Percentiles rank a stretch among this genome's conserved stretches.
Evolutionary conservation across 768 basidiomycete genomes (phyloP).

Genomic region (Podaxis pistillaris): DNA sequence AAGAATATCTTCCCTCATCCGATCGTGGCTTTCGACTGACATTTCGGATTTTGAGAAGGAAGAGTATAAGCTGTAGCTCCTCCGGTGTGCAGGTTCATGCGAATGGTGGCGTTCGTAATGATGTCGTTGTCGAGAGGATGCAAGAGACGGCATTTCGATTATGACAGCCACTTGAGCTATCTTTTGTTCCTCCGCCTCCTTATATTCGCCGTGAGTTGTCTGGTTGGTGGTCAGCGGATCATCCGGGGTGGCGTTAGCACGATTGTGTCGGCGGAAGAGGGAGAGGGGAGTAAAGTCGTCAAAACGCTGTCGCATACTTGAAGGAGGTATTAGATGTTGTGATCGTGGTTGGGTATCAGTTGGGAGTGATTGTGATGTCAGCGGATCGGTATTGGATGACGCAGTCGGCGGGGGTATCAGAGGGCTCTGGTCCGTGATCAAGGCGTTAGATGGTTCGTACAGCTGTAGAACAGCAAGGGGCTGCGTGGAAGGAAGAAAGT

Average conservation of each 20-base stretch:
- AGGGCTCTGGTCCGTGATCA: neutral
- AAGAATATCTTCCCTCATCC: neutral
- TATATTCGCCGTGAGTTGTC: neutral
- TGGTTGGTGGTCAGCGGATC: neutral
- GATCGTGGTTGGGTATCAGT: neutral
- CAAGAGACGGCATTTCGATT: slow-evolving; percentile 8
- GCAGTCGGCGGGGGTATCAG: neutral
- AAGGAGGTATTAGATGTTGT: neutral
- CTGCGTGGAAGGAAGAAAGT: neutral
- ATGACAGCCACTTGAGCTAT: slow-evolving; percentile 6
- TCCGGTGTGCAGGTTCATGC: neutral
- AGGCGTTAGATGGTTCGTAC: neutral
- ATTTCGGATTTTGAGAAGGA: slow-evolving; percentile 2
- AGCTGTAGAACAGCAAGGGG: neutral
- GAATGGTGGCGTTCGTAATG: neutral
- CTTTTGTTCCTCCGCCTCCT: neutral
- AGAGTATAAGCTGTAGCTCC: neutral
- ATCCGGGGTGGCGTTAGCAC: slow-evolving; percentile 3
- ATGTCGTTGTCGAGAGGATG: neutral
- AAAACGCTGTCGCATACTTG: neutral
- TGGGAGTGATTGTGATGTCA: neutral
- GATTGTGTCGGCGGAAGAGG: slow-evolving; percentile 37
- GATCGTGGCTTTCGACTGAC: neutral
- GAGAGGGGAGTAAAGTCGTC: slow-evolving; percentile 2
- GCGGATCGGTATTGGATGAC: neutral